Evolutionary conservation across 306 rosid species (phyloP), one percentile per base, ranked within the genome.

Genomic region (Cicer yamashitae): DNA sequence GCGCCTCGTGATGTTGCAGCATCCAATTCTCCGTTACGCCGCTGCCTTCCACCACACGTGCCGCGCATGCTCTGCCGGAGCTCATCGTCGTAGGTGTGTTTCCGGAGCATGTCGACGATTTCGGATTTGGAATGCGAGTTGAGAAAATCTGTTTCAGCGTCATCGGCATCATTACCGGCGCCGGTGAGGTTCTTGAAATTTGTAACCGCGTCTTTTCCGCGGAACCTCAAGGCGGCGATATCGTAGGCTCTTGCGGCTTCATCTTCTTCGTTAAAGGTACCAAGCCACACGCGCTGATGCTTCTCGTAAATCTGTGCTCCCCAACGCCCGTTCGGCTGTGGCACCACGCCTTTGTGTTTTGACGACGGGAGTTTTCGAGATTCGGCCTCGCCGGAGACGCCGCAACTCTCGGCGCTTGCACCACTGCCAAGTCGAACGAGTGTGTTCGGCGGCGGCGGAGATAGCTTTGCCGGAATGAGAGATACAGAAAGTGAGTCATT

Each of bases 261-360:
- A 62, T 87, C 93, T 79, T 96, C 98, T 64, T 87, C 90, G 75
- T 96, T 96, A 91, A 96, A 96, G 7, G 99, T 96, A 1, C 99
- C 99, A 7, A 96, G 81, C 99, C 99, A 96, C n/a, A 96, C 99
- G 25, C 99, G 86, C 87, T 92, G 99, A 66, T 96, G 99, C 84
- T 96, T 96, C 93, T 96, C 99, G 89, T 96, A 96, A 87, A 96
- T 96, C 96, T 96, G 99, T 0, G 99, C 99, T 0, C 99, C 99
- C 99, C 99, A 96, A 0, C 99, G 98, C 53, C 99, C 98, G 76
- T 96, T 96, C 0, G 99, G 99, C 71, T 96, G 99, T 0, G 99
- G 99, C 14, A 96, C 99, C 1, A 96, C 99, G 7, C 99, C 99
- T 70, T 96, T 96, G 89, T 83, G 90, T 61, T 88, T 89, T 2